phyloP scores from a whole-genome alignment of 768 basidiomycete species.

The Trametes sanguinea region DNA sequence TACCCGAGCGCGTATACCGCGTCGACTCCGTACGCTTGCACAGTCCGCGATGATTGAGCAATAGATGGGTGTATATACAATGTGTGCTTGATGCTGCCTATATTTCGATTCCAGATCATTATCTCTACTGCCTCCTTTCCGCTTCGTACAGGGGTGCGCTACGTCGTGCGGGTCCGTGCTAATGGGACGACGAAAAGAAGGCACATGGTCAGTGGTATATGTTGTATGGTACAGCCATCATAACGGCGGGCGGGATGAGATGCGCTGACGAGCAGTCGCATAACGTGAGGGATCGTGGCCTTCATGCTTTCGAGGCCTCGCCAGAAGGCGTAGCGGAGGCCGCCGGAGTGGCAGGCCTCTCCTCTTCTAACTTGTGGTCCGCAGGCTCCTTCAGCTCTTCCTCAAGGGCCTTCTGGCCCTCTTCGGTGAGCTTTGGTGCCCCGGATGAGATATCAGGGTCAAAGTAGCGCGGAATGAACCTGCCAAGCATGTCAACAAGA shows the following conservation, averaged over 20 bases:
- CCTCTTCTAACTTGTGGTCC: slow-evolving; percentile 20
- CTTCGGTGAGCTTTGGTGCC: slow-evolving; percentile 64
- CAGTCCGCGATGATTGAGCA: neutral
- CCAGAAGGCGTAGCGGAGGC: neutral
- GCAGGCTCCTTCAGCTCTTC: slow-evolving; percentile 55
- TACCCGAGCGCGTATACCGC: slow-evolving; percentile 12
- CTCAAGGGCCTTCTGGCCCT: slow-evolving; percentile 70
- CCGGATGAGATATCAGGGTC: slow-evolving; percentile 69
- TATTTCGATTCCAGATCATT: slow-evolving; percentile 1
- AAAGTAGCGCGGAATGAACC: slow-evolving; percentile 79
- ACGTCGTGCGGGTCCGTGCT: slow-evolving; percentile 10
- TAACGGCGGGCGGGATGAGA: neutral
- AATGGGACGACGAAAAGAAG: slow-evolving; percentile 3
- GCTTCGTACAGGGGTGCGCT: slow-evolving; percentile 9
- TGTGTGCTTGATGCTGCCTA: neutral
- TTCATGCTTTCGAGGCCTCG: slow-evolving; percentile 12
- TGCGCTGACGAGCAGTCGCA: neutral
- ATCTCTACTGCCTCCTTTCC: slow-evolving; percentile 7
- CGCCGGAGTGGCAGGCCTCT: neutral
- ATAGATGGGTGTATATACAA: slow-evolving; percentile 10
- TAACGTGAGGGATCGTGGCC: neutral
- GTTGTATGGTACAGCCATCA: slow-evolving; percentile 12
- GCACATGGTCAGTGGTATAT: slow-evolving; percentile 19
- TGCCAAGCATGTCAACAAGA: slow-evolving; percentile 27
- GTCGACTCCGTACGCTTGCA: neutral